Base-by-base conservation (phyloP, 1,284 basidiomycete genomes). In the Ceratobasidium sp. region DNA sequence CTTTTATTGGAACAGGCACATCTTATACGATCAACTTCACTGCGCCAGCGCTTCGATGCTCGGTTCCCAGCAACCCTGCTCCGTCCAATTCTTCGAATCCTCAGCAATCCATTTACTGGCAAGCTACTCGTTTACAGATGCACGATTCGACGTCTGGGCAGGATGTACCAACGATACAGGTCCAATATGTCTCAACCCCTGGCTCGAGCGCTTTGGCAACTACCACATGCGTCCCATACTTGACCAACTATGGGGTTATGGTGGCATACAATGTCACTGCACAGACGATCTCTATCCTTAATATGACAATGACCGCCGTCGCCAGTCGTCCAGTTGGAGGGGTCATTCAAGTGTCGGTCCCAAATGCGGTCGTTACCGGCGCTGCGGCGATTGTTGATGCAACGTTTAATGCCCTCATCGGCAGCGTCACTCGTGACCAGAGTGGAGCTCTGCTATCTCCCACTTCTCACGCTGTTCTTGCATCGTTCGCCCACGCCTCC, bases 271-370 rank as follows among this genome's bases (percentile, higher is more conserved):
- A 70, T 46, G 26, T 44, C 8, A 70, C 67, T 4, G 32, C 43
- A 14, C 67, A 70, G 38, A 35, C 55, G 2, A 57, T 50, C 35
- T 18, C 55, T 18, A 38, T 70, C 4, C n/a, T 59, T 5, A 70
- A 70, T 28, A 6, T 70, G 4, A 47, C 67, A 2, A 70, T 70
- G 55, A 70, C 55, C 30, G 18, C 30, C 3, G 38, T 44, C 11
- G 67, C 67, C n/a, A 55, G 67, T 23, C 54, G 44, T 9, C 67
- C 67, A 13, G 16, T 23, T n/a, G 64, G 64, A 5, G 67, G 67
- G 13, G 32, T 16, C 14, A 59, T 70, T 28, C 54, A 59, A 26
- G 21, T 70, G 30, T 35, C 55, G 6, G 35, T 38, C 28, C 32
- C 35, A 14, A 58, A 58, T 5, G 54, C 67, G 13, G 11, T 59